Evolutionary conservation across 2,329 filamentous ascomycete species (phyloP).

Genomic region (Sclerotinia minor): DNA sequence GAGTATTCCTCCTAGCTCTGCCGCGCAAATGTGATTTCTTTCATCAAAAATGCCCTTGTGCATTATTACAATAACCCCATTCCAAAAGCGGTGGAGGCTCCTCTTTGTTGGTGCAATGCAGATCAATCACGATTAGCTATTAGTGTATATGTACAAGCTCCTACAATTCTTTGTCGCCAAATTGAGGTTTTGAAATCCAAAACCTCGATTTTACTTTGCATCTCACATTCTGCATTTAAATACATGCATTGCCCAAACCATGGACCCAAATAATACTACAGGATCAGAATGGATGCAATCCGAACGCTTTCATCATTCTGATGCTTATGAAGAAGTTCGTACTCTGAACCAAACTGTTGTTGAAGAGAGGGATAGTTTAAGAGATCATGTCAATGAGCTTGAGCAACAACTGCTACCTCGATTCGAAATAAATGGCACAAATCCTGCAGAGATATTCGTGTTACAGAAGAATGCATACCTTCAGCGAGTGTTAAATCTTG

Average conservation of each 20-base stretch:
- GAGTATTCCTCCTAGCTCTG: neutral
- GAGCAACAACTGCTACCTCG: constrained; percentile 6
- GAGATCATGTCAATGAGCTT: constrained; percentile 5
- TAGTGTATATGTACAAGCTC: neutral
- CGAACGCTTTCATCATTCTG: neutral
- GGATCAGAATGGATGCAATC: neutral
- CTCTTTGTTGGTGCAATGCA: constrained; percentile 12
- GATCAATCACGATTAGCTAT: neutral
- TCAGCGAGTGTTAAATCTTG: neutral
- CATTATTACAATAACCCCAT: neutral
- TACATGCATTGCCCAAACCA: neutral
- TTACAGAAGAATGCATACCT: constrained; percentile 10
- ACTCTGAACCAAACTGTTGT: neutral
- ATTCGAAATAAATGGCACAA: constrained; percentile 12
- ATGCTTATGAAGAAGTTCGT: neutral
- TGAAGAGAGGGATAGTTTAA: constrained; percentile 16
- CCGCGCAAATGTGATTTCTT: neutral
- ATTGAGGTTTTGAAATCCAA: neutral
- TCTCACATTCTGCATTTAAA: neutral
- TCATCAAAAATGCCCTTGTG: neutral
- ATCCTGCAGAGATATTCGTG: neutral
- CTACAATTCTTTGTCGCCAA: constrained; percentile 7
- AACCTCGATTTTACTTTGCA: neutral
- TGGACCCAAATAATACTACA: neutral
- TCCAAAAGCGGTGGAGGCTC: neutral